These are phyloP conservation scores for Metschnikowia santaceciliae DNA, from an alignment of 805 yeast genomes.

Conservation along the genomic window DNA sequence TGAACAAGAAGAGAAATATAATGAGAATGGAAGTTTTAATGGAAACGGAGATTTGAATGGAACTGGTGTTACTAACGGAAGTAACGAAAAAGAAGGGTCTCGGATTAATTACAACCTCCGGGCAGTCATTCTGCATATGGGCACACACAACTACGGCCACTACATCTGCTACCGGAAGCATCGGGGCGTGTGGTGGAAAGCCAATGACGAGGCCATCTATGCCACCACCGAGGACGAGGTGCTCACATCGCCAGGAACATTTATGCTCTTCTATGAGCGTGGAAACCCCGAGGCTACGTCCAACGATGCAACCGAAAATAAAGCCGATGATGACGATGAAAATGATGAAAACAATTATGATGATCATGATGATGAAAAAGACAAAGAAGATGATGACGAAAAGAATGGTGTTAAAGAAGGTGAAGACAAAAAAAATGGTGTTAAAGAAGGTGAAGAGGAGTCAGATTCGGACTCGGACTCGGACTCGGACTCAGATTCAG, in stretches of 20 bases:
- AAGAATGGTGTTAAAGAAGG: not conserved
- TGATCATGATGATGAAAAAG: not conserved
- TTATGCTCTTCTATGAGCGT: conserved; percentile 84
- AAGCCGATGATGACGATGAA: not conserved
- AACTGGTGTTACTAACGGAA: too few relatives aligned
- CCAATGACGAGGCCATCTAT: conserved; percentile 85
- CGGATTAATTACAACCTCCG: conserved; percentile 56
- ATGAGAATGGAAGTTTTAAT: too few relatives aligned
- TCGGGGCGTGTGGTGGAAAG: conserved; percentile 92
- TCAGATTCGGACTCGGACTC: too few relatives aligned
- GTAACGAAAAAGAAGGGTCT: too few relatives aligned
- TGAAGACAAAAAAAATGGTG: not conserved
- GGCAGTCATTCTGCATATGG: conserved; percentile 88
- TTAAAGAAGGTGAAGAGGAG: too few relatives aligned
- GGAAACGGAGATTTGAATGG: too few relatives aligned
- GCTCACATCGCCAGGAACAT: conserved; percentile 76
- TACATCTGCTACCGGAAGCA: conserved; percentile 81
- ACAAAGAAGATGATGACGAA: not conserved
- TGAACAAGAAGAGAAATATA: conserved; percentile 1
- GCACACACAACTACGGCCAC: conserved; percentile 97
- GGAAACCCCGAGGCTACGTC: conserved; percentile 16
- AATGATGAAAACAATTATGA: conserved; percentile 3
- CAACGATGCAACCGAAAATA: not conserved
- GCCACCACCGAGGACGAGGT: conserved; percentile 80
- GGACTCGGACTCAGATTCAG: too few relatives aligned